These are phyloP conservation scores for Stylosanthes scabra DNA, from an alignment of 331 rosid genomes.

Conservation along the genomic window DNA sequence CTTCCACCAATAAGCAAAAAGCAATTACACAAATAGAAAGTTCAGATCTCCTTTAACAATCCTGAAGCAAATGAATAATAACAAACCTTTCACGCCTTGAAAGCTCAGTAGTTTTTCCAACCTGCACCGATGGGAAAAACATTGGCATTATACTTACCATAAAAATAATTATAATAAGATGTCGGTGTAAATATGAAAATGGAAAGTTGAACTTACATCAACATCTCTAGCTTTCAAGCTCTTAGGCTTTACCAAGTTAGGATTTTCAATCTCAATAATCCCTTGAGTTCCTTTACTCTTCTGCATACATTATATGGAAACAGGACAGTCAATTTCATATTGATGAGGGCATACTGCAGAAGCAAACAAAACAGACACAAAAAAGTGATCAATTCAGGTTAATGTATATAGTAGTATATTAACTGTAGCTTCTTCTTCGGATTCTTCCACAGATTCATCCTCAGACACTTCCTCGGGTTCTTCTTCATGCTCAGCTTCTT, in stretches of 20 bases:
- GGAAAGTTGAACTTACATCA: constrained; percentile 51
- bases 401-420: constrained; percentile 36
- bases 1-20: constrained; percentile 13
- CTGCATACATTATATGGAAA: constrained; percentile 37
- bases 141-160: constrained; percentile 13
- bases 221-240: constrained; percentile 55
- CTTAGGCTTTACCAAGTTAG: constrained; percentile 64
- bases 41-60: constrained; percentile 4
- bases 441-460: constrained; percentile 50
- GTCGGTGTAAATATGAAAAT: background rate
- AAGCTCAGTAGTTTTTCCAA: constrained; percentile 59
- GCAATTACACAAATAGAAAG: background rate
- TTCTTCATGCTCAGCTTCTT: constrained; percentile 49
- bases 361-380: constrained; percentile 12
- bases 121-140: constrained; percentile 41
- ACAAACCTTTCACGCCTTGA: constrained; percentile 70
- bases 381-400: background rate
- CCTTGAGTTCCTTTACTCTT: constrained; percentile 64
- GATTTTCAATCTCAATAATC: constrained; percentile 63
- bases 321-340: constrained; percentile 12
- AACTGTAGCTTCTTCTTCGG: constrained; percentile 57
- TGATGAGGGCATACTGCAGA: background rate
- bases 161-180: background rate
- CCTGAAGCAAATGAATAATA: constrained; percentile 26
- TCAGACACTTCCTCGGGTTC: constrained; percentile 48